A percentile compares a stretch with the other conserved stretches of the same genome.
These are phyloP conservation scores for Oropetium thomaeum DNA, from an alignment of 176 grass and related monocot genomes.

Conservation along the genomic window DNA sequence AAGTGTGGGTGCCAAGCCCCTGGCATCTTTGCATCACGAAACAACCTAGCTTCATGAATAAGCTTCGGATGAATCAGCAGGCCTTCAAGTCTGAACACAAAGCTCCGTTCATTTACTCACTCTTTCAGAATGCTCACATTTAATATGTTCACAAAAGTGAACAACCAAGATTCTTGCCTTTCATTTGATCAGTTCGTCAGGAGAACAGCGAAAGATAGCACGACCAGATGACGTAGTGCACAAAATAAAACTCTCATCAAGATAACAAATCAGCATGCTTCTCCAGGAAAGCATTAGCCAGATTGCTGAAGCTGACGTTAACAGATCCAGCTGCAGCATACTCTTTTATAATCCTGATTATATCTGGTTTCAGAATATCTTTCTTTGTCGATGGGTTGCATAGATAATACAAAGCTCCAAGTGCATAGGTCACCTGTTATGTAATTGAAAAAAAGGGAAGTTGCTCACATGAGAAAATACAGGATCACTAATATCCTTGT, in stretches of 20 bases:
- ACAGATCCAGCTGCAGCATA: conserved; percentile 51
- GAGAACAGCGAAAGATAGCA: neutral
- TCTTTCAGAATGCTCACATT: neutral
- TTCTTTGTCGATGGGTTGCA: conserved; percentile 60
- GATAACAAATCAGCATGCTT: conserved; percentile 52
- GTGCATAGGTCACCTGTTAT: conserved; percentile 74
- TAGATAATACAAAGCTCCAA: conserved; percentile 77
- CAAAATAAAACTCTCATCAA: neutral
- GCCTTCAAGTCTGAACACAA: neutral
- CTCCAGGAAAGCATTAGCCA: conserved; percentile 73
- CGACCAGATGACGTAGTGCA: neutral
- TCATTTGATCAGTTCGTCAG: neutral
- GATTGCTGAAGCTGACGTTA: conserved; percentile 61
- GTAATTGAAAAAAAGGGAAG: neutral
- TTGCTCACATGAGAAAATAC: neutral
- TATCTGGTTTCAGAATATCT: conserved; percentile 78
- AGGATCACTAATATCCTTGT: neutral
- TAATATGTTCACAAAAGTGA: neutral
- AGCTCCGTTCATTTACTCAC: neutral
- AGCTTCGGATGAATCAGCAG: neutral
- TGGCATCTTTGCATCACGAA: neutral
- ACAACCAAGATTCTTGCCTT: neutral
- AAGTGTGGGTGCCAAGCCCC: neutral
- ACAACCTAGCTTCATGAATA: neutral
- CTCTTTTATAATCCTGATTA: conserved; percentile 43